Percentiles rank a stretch among this genome's conserved stretches.
These are phyloP conservation scores for Yamadazyma pseudoaaseri DNA, from an alignment of 1,139 yeast species.

Conservation along the genomic window DNA sequence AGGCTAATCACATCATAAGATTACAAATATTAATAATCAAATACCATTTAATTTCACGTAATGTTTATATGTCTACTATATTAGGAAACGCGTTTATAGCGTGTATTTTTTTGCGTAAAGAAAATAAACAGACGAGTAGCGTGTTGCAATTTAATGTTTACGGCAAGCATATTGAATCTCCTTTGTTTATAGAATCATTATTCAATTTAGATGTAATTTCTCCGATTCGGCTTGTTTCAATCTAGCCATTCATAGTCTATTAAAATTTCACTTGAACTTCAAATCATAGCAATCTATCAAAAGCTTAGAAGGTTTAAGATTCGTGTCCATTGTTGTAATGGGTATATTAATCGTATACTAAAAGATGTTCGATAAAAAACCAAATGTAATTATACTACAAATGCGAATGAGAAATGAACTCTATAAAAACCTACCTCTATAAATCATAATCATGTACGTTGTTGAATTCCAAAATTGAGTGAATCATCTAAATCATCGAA, in stretches of 20 bases:
- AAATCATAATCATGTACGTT: constrained; percentile 1
- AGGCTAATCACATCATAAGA: too few relatives aligned
- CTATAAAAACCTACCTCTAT: constrained; percentile 1
- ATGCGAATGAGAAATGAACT: not conserved
- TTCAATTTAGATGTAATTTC: not conserved
- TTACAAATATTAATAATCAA: not conserved
- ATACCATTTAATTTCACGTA: constrained; percentile 2
- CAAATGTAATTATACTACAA: too few relatives aligned
- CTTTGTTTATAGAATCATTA: too few relatives aligned
- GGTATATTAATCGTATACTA: too few relatives aligned
- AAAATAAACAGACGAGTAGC: constrained; percentile 12
- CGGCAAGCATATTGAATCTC: constrained; percentile 1
- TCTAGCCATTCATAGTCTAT: not conserved
- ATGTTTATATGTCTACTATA: constrained; percentile 9
- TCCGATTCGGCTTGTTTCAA: constrained; percentile 1
- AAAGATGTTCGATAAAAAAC: too few relatives aligned
- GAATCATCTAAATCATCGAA: constrained; percentile 11
- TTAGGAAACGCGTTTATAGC: constrained; percentile 11
- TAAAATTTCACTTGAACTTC: too few relatives aligned
- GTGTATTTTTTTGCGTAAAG: constrained; percentile 6
- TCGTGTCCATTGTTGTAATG: too few relatives aligned
- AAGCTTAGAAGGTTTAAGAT: too few relatives aligned
- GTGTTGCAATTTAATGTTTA: constrained; percentile 5
- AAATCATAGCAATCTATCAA: too few relatives aligned
- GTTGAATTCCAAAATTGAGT: constrained; percentile 9